A percentile compares a stretch with the other conserved stretches of the same genome.
These are phyloP conservation scores for Phytophthora palmivora DNA, from an alignment of 352 stramenopile genomes.

Conservation along the genomic window DNA sequence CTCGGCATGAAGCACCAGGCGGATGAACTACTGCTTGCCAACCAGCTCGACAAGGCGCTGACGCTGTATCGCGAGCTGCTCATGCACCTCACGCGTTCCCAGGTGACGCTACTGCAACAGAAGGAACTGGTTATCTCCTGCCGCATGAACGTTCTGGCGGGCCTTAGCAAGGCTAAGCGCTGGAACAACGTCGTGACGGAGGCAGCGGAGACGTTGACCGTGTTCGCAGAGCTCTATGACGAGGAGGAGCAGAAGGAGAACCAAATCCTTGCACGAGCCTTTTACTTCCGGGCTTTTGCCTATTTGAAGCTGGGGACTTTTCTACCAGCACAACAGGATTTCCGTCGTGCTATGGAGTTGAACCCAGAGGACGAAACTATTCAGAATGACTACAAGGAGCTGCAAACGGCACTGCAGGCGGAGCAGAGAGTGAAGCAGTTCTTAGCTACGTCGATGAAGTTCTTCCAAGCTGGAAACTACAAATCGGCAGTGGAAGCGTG, in stretches of 20 bases:
- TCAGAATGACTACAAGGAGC: slow-evolving; percentile 59
- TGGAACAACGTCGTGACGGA: slow-evolving; percentile 60
- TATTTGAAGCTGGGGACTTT: slow-evolving; percentile 54
- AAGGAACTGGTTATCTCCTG: slow-evolving; percentile 72
- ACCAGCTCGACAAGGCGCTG: slow-evolving; percentile 62
- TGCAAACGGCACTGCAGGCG: slow-evolving; percentile 49
- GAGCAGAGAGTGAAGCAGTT: slow-evolving; percentile 65
- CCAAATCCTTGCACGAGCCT: slow-evolving; percentile 52
- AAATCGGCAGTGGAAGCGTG: slow-evolving; percentile 58
- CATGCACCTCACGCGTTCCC: slow-evolving; percentile 73
- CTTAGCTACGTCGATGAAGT: slow-evolving; percentile 57
- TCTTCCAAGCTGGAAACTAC: slow-evolving; percentile 69
- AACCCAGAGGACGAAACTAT: slow-evolving; percentile 60
- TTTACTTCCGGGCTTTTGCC: slow-evolving; percentile 74
- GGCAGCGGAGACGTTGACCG: slow-evolving; percentile 49
- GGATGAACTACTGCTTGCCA: slow-evolving; percentile 64
- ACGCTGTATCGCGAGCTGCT: slow-evolving; percentile 73
- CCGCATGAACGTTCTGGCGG: slow-evolving; percentile 70
- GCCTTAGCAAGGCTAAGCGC: slow-evolving; percentile 62
- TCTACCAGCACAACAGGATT: slow-evolving; percentile 51
- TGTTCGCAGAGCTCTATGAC: slow-evolving; percentile 55
- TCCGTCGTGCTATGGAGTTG: slow-evolving; percentile 55
- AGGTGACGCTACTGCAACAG: slow-evolving; percentile 62
- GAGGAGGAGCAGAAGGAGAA: slow-evolving; percentile 23
- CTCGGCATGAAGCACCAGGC: slow-evolving; percentile 69